Evolutionary conservation across 2,329 filamentous ascomycete genomes (phyloP), one percentile per base, ranked within the genome.

Genomic region (Juglanconis oblonga): DNA sequence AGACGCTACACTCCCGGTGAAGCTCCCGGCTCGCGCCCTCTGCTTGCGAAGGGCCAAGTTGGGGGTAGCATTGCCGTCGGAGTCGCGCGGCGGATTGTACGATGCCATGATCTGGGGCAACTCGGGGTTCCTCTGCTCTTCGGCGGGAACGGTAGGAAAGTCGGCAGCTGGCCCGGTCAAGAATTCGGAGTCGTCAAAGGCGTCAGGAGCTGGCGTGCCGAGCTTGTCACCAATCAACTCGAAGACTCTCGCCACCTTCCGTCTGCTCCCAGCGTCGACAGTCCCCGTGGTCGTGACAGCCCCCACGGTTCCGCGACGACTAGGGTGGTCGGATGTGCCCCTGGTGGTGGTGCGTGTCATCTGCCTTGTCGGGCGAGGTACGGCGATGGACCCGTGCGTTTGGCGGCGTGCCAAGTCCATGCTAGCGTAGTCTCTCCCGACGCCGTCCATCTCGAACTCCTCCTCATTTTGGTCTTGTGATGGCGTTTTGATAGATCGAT

Each of bases 141-240:
- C 57, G 51, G 42, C 57, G 8, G 57, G 57, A 13, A 59, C 35
- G 14, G 44, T 51, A 5, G 57, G 57, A 11, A 55, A 59, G 35
- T 59, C 36, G 32, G 57, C 57, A 8, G 57, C 57, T 14, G 8
- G 35, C 3, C 57, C 57, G 11, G 9, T 13, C 35, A 17, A 47
- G 13, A 54, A 59, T n/a, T n/a, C 45, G 29, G 36, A 45, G 35
- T 59, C 57, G 31, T 59, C 57, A 17, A 50, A 59, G 7, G 57
- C 36, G 24, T 55, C 57, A 4, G 57, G 57, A 3, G 57, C 57
- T 7, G 57, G 51, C 10, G 51, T 54, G 24, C 57, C 57, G 9
- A 59, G 45, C 9, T 36, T 50, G 3, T 59, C n/a, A 10, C 57
- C 57, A 3, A 59, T 5, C 45, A 52, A 51, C 32, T 59, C 45